These are phyloP conservation scores for Piper longum DNA, from an alignment of 164 flowering plant species.

Conservation along the genomic window DNA sequence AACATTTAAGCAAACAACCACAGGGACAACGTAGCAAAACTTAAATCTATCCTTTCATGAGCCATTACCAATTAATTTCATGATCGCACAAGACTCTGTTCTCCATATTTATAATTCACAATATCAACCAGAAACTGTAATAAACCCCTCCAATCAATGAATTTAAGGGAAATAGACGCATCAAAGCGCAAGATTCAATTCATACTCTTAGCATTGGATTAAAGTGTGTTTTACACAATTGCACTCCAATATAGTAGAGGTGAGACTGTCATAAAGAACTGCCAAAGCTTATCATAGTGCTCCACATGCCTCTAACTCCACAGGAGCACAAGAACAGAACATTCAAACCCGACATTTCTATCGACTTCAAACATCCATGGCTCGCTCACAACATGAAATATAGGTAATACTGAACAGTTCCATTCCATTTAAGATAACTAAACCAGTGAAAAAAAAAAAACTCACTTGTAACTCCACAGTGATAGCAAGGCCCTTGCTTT, in stretches of 20 bases:
- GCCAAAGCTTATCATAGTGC: too few species aligned
- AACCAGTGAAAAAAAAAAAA: slow-evolving; percentile 5
- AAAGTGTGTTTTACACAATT: too few species aligned
- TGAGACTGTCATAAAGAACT: too few species aligned
- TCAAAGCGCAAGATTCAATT: too few species aligned
- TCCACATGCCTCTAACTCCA: too few species aligned
- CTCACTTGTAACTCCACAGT: slow-evolving; percentile 99
- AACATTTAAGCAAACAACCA: background rate
- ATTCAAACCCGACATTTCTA: background rate
- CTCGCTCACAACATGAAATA: background rate
- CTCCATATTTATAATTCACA: too few species aligned
- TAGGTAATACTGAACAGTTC: background rate
- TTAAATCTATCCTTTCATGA: background rate
- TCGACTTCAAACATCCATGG: background rate
- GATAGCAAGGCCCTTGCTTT: slow-evolving; percentile 95
- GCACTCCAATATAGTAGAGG: too few species aligned
- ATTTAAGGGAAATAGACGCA: too few species aligned
- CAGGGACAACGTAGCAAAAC: background rate
- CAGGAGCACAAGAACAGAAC: background rate
- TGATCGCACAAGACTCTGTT: background rate
- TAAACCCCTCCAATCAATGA: too few species aligned
- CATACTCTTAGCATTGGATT: too few species aligned
- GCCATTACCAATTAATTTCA: background rate
- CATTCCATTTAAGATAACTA: background rate
- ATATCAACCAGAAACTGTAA: too few species aligned